Conservation (phyloP, 208 protist genomes). For the Acanthamoeba castellanii region DNA sequence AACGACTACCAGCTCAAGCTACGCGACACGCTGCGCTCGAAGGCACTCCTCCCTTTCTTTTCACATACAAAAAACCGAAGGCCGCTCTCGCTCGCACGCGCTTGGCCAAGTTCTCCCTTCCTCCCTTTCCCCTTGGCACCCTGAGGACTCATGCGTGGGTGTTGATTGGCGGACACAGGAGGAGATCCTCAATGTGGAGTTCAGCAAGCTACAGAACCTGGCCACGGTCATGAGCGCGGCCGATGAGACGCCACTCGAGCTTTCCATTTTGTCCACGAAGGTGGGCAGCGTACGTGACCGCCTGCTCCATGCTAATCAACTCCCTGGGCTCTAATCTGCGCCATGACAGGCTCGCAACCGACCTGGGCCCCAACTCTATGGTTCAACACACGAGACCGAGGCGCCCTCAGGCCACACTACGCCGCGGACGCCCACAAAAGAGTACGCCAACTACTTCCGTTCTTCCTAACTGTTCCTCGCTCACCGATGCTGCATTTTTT, state of each 20-base stretch:
- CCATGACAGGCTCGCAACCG: background rate
- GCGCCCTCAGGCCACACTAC: background rate
- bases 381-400: background rate
- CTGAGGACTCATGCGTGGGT: background rate
- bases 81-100: no score
- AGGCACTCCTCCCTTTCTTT: constrained; percentile 13
- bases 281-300: background rate
- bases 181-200: constrained; percentile 73
- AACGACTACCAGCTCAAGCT: constrained; percentile 76
- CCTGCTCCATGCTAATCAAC: background rate
- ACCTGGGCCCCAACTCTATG: background rate
- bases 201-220: constrained; percentile 66
- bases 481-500: background rate
- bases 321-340: background rate
- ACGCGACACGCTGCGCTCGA: constrained; percentile 11
- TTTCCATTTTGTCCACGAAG: constrained; percentile 41
- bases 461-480: background rate
- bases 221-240: constrained; percentile 39
- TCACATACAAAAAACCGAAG: no score
- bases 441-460: background rate
- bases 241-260: constrained; percentile 43
- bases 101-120: background rate
- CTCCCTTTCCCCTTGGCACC: no score
- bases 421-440: background rate
- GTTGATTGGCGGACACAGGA: background rate